Base-by-base conservation (phyloP, 306 rosid genomes). In the Elaeagnus macrophylla region DNA sequence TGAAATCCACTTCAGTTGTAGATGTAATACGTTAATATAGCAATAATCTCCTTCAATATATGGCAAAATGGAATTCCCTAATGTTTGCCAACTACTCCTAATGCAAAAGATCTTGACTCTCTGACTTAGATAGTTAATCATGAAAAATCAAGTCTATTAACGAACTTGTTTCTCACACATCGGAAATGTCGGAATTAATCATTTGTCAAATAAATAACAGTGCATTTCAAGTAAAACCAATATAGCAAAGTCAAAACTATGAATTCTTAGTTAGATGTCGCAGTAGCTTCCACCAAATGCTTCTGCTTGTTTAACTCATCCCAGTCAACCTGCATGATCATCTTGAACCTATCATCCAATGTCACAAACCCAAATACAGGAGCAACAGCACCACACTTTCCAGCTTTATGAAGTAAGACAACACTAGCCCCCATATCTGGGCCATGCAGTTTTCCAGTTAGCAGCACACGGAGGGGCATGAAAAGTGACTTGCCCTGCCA, bases 401-500 rank as follows among this genome's bases (percentile, higher is more conserved):
- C 94, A 36, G 93, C 97, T 75, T 65, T 77, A 72, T 91, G 74
- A 12, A 91, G 81, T 66, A 86, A 69, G 39, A 71, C 57, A 35
- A 91, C 47, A 53, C 78, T 78, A 12, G 83, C 41, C 12, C 83
- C 96, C 72, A 91, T 84, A 61, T 91, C 97, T 0, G 89, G 89
- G 69, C 97, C 97, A 17, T 89, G 97, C 32, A 90, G 75, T 85
- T 90, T 90, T 44, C 97, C 97, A 0, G 97, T 90, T 71, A 90
- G 75, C 48, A 90, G 55, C 66, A 89, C 69, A 51, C 91, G 81
- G n/a, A 90, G 83, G 1, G 97, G 97, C 94, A 90, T 90, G 81
- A 90, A 90, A 61, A 90, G 91, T 6, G 81, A 79, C 83, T 90
- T 90, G 38, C 95, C 94, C 97, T 90, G 64, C 17, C 57, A 72